Evolutionary conservation across 768 basidiomycete genomes (phyloP), one percentile per base, ranked within the genome.

Genomic region (Sporobolomyces pararoseus): DNA sequence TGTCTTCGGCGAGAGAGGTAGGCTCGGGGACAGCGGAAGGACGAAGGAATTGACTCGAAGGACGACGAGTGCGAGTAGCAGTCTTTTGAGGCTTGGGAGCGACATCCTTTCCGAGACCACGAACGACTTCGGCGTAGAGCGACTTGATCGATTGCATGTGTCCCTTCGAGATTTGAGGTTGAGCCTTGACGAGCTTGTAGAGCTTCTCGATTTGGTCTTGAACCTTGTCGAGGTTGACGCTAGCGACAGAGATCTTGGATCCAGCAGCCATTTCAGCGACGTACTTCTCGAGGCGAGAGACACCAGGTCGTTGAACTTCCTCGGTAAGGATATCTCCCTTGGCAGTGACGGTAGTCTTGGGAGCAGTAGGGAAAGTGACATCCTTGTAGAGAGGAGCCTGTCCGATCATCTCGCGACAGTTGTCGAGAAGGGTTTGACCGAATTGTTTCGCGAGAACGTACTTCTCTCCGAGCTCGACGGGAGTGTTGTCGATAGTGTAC

Each of bases 281-380:
- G 76, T 99, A 99, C 2, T 92, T 91, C 80, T 99, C 96, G 51
- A 99, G 84, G 82, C 98, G 97, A 76, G 96, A 89, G 52, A 98
- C 95, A 66, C 91, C 90, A 78, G 95, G 90, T 57, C 96, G 90
- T 69, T 91, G 90, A 67, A 97, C 90, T 80, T 99, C 96, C 7
- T 88, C 86, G 81, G 94, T 93, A 64, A 96, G 84, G 73, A 99
- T 93, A 64, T 98, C 94, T 29, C 96, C 96, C 81, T 90, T 91
- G 55, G 85, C 87, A 14, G 87, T 91, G 75, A 99, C 89, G 78
- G 94, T 91, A 10, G 95, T 98, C 77, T 88, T 87, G 44, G 96
- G 96, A 13, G 95, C 96, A 44, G 95, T 98, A 3, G 96, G 96
- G 86, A 99, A 96, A 25, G 95, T 98, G 32, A 99, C 91, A 83